Conservation (phyloP, 148 eudicot genomes). For the Fagopyrum homotropicum region DNA sequence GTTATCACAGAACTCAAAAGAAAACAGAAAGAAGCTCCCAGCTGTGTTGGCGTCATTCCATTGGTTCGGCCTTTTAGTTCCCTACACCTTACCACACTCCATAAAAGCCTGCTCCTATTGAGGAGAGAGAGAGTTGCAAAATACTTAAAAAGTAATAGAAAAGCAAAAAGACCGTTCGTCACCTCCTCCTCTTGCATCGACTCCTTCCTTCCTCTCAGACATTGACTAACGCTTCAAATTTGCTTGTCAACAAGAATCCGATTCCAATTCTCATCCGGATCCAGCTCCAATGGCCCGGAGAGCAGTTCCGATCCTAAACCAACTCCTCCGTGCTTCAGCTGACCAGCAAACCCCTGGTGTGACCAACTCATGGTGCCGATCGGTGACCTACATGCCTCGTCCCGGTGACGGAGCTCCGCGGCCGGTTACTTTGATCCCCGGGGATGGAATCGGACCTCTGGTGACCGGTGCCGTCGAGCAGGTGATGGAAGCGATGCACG, state of each 20-base stretch:
- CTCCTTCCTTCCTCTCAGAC: no score
- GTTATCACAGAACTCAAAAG: no score
- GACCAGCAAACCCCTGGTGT: background rate
- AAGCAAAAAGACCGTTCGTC: no score
- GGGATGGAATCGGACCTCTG: slow-evolving; percentile 36
- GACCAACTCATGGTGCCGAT: slow-evolving; percentile 14
- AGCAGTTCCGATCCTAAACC: slow-evolving; percentile 18
- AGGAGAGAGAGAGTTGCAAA: no score
- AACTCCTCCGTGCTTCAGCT: slow-evolving; percentile 13
- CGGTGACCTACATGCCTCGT: slow-evolving; percentile 34
- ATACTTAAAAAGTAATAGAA: no score
- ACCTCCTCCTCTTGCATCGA: no score
- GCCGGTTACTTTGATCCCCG: slow-evolving; percentile 28
- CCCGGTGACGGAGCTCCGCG: slow-evolving; percentile 36
- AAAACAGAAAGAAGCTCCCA: no score
- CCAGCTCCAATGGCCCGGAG: slow-evolving; percentile 21
- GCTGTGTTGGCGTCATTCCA: no score
- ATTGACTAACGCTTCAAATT: background rate
- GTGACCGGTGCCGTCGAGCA: slow-evolving; percentile 32
- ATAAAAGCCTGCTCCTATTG: no score
- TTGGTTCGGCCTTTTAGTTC: no score
- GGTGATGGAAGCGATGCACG: slow-evolving; percentile 39
- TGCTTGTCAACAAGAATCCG: background rate
- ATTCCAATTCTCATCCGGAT: background rate
- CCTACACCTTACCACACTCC: no score